These are phyloP conservation scores for Termitomyces sp. DNA, from an alignment of 768 basidiomycete species.

Conservation along the genomic window DNA sequence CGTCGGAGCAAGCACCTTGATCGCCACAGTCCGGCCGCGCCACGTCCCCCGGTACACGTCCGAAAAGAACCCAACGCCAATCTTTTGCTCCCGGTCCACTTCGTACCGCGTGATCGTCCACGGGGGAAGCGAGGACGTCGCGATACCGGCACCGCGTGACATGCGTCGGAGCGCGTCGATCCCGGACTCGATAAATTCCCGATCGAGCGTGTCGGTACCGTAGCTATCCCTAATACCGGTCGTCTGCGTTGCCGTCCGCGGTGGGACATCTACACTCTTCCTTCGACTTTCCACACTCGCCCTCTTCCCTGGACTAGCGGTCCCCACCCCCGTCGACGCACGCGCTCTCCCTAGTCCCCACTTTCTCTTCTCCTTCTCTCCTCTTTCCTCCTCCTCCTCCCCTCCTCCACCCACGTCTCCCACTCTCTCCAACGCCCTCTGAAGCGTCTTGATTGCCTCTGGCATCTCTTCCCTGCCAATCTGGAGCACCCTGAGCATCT, in stretches of 20 bases:
- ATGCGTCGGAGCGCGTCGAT: slow-evolving; percentile 68
- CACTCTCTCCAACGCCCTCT: slow-evolving; percentile 56
- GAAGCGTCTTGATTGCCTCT: slow-evolving; percentile 78
- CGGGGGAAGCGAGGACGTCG: slow-evolving; percentile 40
- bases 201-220: slow-evolving; percentile 49
- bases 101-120: slow-evolving; percentile 85
- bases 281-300: neutral
- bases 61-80: slow-evolving; percentile 74
- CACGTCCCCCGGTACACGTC: slow-evolving; percentile 77
- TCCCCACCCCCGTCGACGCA: neutral
- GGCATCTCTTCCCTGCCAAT: slow-evolving; percentile 67
- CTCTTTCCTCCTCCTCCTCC: neutral
- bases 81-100: slow-evolving; percentile 63
- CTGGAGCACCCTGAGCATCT: slow-evolving; percentile 61
- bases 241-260: neutral
- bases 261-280: neutral
- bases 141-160: slow-evolving; percentile 17
- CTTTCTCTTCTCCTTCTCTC: neutral
- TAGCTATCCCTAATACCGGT: neutral
- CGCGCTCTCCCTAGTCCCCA: neutral
- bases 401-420: slow-evolving; percentile 17
- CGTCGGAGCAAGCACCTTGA: slow-evolving; percentile 66
- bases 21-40: slow-evolving; percentile 60
- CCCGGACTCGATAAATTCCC: slow-evolving; percentile 67
- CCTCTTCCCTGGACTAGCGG: neutral